Percentiles rank a stretch among this genome's conserved stretches.
These are phyloP conservation scores for Debaryomyces sp. DNA, from an alignment of 1,139 yeast species.

Conservation along the genomic window DNA sequence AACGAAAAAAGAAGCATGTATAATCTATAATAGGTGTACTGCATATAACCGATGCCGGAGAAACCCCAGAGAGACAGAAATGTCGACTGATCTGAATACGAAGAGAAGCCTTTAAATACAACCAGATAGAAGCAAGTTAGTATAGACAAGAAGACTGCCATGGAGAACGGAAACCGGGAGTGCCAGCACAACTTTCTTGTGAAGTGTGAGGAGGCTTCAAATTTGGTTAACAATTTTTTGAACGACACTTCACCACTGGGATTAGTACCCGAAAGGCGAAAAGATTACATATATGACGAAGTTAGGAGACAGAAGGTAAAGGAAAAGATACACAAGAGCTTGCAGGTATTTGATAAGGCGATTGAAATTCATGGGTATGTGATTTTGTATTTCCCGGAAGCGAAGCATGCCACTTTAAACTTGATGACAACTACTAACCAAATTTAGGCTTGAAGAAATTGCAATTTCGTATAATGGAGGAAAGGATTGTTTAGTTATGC, in stretches of 20 bases:
- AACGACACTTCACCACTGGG: constrained; percentile 35
- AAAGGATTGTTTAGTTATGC: constrained; percentile 85
- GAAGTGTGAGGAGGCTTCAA: constrained; percentile 37
- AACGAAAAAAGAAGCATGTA: background rate
- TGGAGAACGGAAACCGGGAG: constrained; percentile 8
- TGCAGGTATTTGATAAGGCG: constrained; percentile 32
- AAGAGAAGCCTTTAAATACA: background rate
- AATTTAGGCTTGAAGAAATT: constrained; percentile 48
- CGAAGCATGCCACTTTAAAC: background rate
- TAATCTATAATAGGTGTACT: background rate
- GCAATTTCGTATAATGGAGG: constrained; percentile 90
- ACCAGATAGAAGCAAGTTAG: background rate
- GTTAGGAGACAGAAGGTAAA: constrained; percentile 32
- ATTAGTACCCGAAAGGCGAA: constrained; percentile 20
- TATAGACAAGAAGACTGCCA: background rate
- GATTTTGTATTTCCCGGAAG: background rate
- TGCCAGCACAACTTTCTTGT: constrained; percentile 16
- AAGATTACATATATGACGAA: constrained; percentile 24
- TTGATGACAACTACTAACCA: constrained; percentile 19
- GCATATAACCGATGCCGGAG: background rate
- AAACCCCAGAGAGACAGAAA: constrained; percentile 3
- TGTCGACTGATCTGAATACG: background rate
- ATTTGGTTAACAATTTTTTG: constrained; percentile 35
- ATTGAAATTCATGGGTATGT: constrained; percentile 40
- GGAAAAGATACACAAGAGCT: constrained; percentile 30